phyloP scores from a whole-genome alignment of 305 asterid genomes.

The Stenogyne calaminthoides region DNA sequence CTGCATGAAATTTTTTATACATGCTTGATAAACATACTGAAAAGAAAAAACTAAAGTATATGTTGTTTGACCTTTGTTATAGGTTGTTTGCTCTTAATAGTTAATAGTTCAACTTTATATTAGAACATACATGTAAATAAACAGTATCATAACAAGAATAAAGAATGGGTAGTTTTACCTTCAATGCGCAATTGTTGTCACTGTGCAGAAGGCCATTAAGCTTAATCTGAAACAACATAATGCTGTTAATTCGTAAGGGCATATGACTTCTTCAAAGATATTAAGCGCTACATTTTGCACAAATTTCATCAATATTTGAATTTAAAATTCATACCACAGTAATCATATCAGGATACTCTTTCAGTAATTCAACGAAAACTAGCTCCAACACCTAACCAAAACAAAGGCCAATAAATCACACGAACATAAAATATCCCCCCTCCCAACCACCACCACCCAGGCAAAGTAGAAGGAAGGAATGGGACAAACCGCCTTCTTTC shows the following conservation, averaged over 20 bases:
- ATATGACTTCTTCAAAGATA: neutral
- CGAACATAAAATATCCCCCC: neutral
- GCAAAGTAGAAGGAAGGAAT: conserved; percentile 9
- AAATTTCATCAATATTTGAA: conserved; percentile 9
- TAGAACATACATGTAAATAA: conserved; percentile 1
- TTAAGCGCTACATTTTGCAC: neutral
- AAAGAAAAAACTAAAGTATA: neutral
- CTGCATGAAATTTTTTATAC: conserved; percentile 9
- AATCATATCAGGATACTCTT: conserved; percentile 75
- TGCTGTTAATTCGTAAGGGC: conserved; percentile 19
- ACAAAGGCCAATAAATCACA: conserved; percentile 19
- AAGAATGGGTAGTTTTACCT: conserved; percentile 50
- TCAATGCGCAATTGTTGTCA: conserved; percentile 84
- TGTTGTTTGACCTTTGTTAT: neutral
- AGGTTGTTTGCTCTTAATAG: neutral
- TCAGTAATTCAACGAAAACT: conserved; percentile 74
- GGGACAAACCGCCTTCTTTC: conserved; percentile 64
- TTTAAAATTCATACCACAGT: conserved; percentile 61
- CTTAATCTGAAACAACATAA: conserved; percentile 61
- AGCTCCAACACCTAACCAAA: conserved; percentile 74
- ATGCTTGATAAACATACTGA: conserved; percentile 9
- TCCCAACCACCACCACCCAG: neutral
- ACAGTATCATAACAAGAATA: neutral
- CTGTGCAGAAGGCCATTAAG: conserved; percentile 87
- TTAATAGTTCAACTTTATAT: neutral